Base-by-base conservation (phyloP, 1,284 basidiomycete species). In the Puccinia novopanici region DNA sequence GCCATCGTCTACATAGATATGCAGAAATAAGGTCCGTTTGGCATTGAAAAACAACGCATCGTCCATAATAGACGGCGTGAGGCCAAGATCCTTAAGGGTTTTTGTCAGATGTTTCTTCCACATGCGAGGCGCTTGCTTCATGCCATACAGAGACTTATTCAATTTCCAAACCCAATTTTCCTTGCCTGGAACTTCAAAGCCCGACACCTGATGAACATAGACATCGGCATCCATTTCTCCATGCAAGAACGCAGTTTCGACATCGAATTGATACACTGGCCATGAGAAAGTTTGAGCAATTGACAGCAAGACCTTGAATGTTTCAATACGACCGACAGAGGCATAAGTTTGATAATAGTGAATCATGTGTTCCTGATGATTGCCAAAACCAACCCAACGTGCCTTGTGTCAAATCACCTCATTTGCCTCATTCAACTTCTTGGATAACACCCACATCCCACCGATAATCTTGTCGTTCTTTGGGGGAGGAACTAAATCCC, bases 331-430 rank as follows among this genome's bases (percentile, higher is more conserved):
- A 24, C 17, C 68, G 24, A 71, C 68, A 48, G 19, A 45, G 2
- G 68, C 42, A 50, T 71, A 48, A 6, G 42, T 71, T 6, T 42
- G 15, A 50, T 17, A 48, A 19, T n/a, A 71, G 40, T 71, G 45
- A n/a, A 27, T 71, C 13, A 19, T 34, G 3, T 4, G 50, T 42
- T 45, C 42, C 40, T 71, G 42, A 45, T 71, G 68, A 54, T 71
- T 71, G 15, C 68, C 68, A 50, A 71, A 54, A 2, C 45, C 37
- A 24, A 71, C 68, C 68, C 68, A 71, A 24, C 68, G 8, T 27
- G 68, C 68, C 42, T 71, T 71, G 42, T 50, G 40, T 50, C 24
- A n/a, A 5, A 45, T 54, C 9, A 50, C 45, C 19, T 54, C n/a
- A 34, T 45, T 45, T 3, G 27, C 34, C 50, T 71, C 42, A 50